Percentiles rank a stretch among this genome's conserved stretches.
Evolutionary conservation across 108 stramenopile genomes (phyloP).

Genomic region (Cyclotella cryptica): DNA sequence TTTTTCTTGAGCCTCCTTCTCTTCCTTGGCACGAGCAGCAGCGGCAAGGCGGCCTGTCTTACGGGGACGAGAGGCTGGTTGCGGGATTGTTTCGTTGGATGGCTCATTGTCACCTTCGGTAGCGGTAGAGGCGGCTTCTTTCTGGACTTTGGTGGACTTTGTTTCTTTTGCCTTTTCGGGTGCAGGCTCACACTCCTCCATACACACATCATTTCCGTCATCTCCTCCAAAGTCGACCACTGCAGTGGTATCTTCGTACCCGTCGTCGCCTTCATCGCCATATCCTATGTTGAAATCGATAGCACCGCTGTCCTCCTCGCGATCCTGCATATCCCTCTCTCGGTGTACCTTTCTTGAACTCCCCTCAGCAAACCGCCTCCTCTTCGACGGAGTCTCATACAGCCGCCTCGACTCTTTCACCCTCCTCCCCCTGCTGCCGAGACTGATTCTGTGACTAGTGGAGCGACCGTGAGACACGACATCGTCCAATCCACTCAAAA

Average conservation of each 20-base stretch:
- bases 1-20: conserved; percentile 31
- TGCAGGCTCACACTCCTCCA: conserved; percentile 3
- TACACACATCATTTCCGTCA: conserved; percentile 22
- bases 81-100: neutral
- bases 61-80: conserved; percentile 4
- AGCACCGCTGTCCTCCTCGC: neutral
- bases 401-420: neutral
- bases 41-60: conserved; percentile 25
- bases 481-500: conserved; percentile 67
- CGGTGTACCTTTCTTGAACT: conserved; percentile 4
- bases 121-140: neutral
- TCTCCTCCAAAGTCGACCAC: conserved; percentile 31
- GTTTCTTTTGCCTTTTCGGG: conserved; percentile 4
- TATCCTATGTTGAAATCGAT: conserved; percentile 13
- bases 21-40: conserved; percentile 34
- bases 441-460: conserved; percentile 9
- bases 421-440: conserved; percentile 18
- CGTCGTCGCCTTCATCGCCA: conserved; percentile 33
- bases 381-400: conserved; percentile 12
- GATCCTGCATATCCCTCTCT: conserved; percentile 6
- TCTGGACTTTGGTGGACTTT: conserved; percentile 1
- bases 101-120: neutral
- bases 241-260: neutral
- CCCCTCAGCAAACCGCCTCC: neutral
- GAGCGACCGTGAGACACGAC: neutral